Conservation (phyloP, 2,329 filamentous ascomycete genomes). For the Lasiodiplodia sp. region DNA sequence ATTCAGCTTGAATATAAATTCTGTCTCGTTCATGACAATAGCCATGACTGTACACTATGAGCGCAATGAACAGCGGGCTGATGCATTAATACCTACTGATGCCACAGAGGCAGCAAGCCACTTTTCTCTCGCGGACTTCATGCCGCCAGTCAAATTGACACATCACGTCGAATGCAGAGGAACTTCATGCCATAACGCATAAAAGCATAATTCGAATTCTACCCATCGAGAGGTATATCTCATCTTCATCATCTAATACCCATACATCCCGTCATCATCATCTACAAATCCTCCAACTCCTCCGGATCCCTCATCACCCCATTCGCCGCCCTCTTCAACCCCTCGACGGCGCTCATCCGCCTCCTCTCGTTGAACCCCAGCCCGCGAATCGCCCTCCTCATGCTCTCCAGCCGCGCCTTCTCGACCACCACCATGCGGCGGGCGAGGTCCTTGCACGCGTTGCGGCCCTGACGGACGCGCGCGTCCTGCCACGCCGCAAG, state of each 20-base stretch:
- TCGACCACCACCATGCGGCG: slow-evolving; percentile 81
- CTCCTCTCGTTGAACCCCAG: slow-evolving; percentile 36
- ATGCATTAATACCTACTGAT: too few relatives aligned
- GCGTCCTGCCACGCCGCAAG: slow-evolving; percentile 93
- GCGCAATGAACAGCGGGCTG: too few relatives aligned
- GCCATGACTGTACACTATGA: too few relatives aligned
- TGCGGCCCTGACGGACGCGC: slow-evolving; percentile 77
- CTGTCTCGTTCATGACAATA: too few relatives aligned
- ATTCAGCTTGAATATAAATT: too few relatives aligned
- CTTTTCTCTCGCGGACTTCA: too few relatives aligned
- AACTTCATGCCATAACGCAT: not conserved
- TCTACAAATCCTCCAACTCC: slow-evolving; percentile 25
- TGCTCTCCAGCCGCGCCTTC: slow-evolving; percentile 77
- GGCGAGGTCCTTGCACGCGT: slow-evolving; percentile 78
- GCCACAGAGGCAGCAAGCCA: too few relatives aligned
- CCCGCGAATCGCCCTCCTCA: slow-evolving; percentile 78
- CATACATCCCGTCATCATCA: slow-evolving; percentile 5
- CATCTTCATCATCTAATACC: slow-evolving; percentile 12
- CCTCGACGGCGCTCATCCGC: slow-evolving; percentile 11
- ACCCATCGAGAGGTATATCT: slow-evolving; percentile 12
- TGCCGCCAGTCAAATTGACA: not conserved
- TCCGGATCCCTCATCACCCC: not conserved
- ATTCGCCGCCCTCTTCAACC: slow-evolving; percentile 5
- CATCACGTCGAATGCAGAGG: not conserved
- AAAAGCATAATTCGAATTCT: slow-evolving; percentile 9